Conservation (phyloP, 805 yeast species). For the Wickerhamiella parazyma region DNA sequence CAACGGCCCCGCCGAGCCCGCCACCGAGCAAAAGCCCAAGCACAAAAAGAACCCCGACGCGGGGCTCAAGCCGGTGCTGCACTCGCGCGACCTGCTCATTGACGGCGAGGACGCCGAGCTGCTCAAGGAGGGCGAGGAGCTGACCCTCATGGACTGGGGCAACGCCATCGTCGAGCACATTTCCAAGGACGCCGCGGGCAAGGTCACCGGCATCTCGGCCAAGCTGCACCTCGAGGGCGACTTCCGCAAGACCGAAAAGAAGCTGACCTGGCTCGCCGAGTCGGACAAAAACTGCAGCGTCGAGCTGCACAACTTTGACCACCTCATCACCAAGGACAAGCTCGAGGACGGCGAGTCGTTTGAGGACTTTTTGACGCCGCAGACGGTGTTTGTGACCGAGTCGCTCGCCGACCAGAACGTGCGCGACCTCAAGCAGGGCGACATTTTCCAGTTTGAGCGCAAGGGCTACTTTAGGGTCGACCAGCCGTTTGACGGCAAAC, state of each 20-base stretch:
- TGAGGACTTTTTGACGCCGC: slow-evolving; percentile 78
- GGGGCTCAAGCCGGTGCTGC: slow-evolving; percentile 70
- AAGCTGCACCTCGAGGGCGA: slow-evolving; percentile 87
- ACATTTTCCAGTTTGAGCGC: slow-evolving; percentile 87
- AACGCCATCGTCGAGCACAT: slow-evolving; percentile 68
- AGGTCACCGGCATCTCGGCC: slow-evolving; percentile 54
- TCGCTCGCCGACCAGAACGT: slow-evolving; percentile 77
- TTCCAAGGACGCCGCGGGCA: slow-evolving; percentile 41
- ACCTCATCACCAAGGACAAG: slow-evolving; percentile 87
- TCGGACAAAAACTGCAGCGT: slow-evolving; percentile 58
- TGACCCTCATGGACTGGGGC: slow-evolving; percentile 99
- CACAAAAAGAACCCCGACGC: slow-evolving; percentile 92
- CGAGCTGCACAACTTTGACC: slow-evolving; percentile 84
- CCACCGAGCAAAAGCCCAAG: slow-evolving; percentile 64
- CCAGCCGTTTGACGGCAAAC: slow-evolving; percentile 39
- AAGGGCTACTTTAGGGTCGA: slow-evolving; percentile 92
- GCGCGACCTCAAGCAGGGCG: slow-evolving; percentile 65
- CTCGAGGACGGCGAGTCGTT: slow-evolving; percentile 88
- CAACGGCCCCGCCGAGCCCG: slow-evolving; percentile 50
- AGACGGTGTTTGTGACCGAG: slow-evolving; percentile 67
- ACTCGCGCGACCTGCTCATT: slow-evolving; percentile 47
- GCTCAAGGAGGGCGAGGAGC: slow-evolving; percentile 71
- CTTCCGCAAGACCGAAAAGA: slow-evolving; percentile 90
- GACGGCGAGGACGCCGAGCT: slow-evolving; percentile 80
- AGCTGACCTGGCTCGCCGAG: slow-evolving; percentile 87